Base-by-base conservation (phyloP, 805 yeast species). In the Pichia membranifaciens region DNA sequence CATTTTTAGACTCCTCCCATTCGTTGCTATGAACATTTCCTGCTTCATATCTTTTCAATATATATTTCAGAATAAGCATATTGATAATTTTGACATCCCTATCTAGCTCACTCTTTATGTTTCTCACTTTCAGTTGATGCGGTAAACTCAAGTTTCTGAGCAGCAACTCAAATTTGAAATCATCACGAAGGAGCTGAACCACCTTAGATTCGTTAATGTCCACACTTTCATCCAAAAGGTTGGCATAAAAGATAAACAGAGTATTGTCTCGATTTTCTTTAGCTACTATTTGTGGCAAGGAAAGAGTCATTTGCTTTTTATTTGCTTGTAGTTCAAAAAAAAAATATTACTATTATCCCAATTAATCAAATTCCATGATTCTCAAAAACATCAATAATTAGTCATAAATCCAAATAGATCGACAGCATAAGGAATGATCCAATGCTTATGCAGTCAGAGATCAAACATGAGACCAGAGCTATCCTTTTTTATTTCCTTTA, bases 1-100 rank as follows among this genome's bases (percentile, higher is more conserved):
- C 48, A 33, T 38, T 43, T 17, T 17, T 42, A 16, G 16, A 75
- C 64, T 31, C 52, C 44, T 4, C 72, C 6, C 47, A 49, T 0
- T 48, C 44, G 48, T 8, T 54, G 49, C 13, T 31, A 17, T 36
- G 9, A 15, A 18, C 22, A 7, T n/a, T 13, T 18, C 12, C 40
- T 2, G 16, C 18, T 3, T 65, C 54, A 16, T 65, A 52, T 13
- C 63, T 53, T 40, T 73, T 67, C 2, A 79, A 64, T 1, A 75
- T 65, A 39, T 69, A 61, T 21, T 66, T 58, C 3, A 78, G 69
- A 38, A 83, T 62, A 4, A 83, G 53, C n/a, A 64, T 61, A 39
- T 72, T 72, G 3, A 75, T 62, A 22, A 84, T 58, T 2, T 72
- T 67, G 38, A 69, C 66, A 12, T 57, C 51, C 40, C 68, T 65